A percentile compares a stretch with the other conserved stretches of the same genome.
Conservation (phyloP, 108 stramenopile species). For the Fragilaria radians region DNA sequence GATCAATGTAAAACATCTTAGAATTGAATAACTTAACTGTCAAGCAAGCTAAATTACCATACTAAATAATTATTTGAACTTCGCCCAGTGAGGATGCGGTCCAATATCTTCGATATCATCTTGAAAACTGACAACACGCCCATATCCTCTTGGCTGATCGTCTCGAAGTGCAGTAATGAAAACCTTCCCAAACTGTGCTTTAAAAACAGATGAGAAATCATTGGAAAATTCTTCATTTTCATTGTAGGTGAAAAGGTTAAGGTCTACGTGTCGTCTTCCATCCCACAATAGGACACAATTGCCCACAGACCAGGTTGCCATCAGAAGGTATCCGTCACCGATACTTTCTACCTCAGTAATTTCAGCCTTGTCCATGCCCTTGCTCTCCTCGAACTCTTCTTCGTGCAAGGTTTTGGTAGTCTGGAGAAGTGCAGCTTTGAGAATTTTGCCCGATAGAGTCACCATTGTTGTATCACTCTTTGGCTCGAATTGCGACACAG, state of each 20-base stretch:
- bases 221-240: slow-evolving; percentile 11
- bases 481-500: slow-evolving; percentile 40
- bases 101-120: slow-evolving; percentile 20
- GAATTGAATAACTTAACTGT: too few species aligned
- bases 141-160: slow-evolving; percentile 42
- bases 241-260: slow-evolving; percentile 51
- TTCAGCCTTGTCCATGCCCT: slow-evolving; percentile 1
- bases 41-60: too few species aligned
- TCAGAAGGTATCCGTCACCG: slow-evolving; percentile 48
- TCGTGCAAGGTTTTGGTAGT: neutral
- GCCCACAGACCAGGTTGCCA: slow-evolving; percentile 25
- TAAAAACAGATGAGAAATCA: slow-evolving; percentile 1
- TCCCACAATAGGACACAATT: slow-evolving; percentile 49
- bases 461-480: neutral
- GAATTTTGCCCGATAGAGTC: neutral
- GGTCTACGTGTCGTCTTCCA: slow-evolving; percentile 41
- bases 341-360: slow-evolving; percentile 10
- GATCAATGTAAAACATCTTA: too few species aligned
- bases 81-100: neutral
- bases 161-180: slow-evolving; percentile 18
- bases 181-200: slow-evolving; percentile 1
- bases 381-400: neutral
- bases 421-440: neutral
- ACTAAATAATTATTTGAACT: too few species aligned
- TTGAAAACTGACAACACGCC: slow-evolving; percentile 36